Base-by-base conservation (phyloP, 1,284 basidiomycete species). In the Fomes fomentarius region DNA sequence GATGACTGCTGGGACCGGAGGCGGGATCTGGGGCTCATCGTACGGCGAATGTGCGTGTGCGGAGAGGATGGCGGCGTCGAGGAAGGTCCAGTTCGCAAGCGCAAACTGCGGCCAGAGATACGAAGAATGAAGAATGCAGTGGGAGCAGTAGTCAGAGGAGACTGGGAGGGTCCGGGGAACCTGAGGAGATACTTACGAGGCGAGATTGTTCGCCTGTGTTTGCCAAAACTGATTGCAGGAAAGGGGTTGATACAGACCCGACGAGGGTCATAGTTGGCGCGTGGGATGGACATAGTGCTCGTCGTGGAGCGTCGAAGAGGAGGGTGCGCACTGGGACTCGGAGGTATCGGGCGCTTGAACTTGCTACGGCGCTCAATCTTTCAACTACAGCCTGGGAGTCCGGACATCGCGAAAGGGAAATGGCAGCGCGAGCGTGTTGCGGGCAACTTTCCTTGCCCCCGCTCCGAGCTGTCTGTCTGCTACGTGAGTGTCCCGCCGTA, bases 41-140 rank as follows among this genome's bases (percentile, higher is more conserved):
- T 83, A 81, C 7, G 89, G 87, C 1, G 89, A 74, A 57, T 86
- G 85, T 1, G 89, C 87, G 65, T 93, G 91, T 25, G 88, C 84
- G 24, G 94, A 97, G 50, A 96, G 81, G 55, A 97, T 89, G 37
- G 89, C 87, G 17, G 96, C 96, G 66, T 98, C 96, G 56, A 98
- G 80, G 73, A 98, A 94, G n/a, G 92, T 83, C 93, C 95, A 98
- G 75, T 91, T 94, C 22, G 93, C 94, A 28, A 96, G 75, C 2
- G 94, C 91, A 71, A 98, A 98, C 94, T 94, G 44, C n/a, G 31
- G 12, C 12, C 21, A 1, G n/a, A 19, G 10, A 26, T 10, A n/a
- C 31, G 1, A 17, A 4, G 5, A 22, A 14, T n/a, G 15, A 25
- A n/a, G 11, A 8, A 21, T 22, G 40, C 22, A 34, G 12, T 8